Base-by-base conservation (phyloP, 2,329 filamentous ascomycete genomes). In the Ophiostoma australiae region DNA sequence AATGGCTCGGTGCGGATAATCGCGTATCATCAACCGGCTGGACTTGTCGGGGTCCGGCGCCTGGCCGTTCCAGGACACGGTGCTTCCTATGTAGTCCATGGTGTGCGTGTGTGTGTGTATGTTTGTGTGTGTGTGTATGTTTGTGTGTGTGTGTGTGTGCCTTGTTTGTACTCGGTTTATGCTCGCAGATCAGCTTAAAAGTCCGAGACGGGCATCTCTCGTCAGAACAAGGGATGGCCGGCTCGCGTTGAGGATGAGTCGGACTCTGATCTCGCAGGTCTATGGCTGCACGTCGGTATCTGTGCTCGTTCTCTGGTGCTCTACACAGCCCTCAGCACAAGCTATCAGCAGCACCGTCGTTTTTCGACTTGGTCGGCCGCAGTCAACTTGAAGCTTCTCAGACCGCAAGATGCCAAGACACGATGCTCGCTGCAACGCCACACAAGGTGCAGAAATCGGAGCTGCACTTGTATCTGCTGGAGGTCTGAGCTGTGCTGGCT, bases 1-100 rank as follows among this genome's bases (percentile, higher is more conserved):
- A 79, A 98, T 93, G 75, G 93, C 91, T 75, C 94, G 91, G 78
- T 93, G 89, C 75, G 93, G 93, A 78, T 92, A 88, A 78, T 97
- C 93, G 82, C 91, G 91, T 79, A 97, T 89, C 77, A 95, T 87
- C 73, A 97, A 88, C 77, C 90, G 90, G 81, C 93, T 90, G 71
- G 90, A 87, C 82, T 84, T 86, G 72, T 88, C 85, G 73, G 82
- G 80, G 65, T 84, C 81, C 17, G 83, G 82, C 74, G 82, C 77
- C 76, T 84, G 81, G 72, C 82, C 80, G 73, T 77, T 81, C 82
- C 83, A 84, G 69, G 80, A 76, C 73, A 79, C 76, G 65, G 82
- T 78, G 69, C 75, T 76, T 63, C 76, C 76, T 71, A 79, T 78
- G 77, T 82, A 80, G 77, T 86, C 84, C 85, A 87, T 87, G 76